A percentile compares a stretch with the other conserved stretches of the same genome.
Evolutionary conservation across 2,329 filamentous ascomycete genomes (phyloP).

Genomic region (Penicillium capsulatum): DNA sequence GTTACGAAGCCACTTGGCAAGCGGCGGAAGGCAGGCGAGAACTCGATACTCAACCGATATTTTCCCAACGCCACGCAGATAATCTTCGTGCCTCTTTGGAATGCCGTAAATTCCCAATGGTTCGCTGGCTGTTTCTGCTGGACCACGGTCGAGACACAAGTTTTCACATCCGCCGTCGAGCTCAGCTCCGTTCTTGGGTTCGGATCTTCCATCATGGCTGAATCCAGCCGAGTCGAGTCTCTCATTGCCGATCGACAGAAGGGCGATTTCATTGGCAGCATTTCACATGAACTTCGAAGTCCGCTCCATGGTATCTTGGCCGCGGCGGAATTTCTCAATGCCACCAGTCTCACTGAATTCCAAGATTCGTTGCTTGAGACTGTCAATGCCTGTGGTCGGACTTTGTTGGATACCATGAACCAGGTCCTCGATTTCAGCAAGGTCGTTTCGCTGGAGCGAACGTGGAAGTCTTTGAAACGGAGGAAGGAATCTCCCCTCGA

Average conservation of each 20-base stretch:
- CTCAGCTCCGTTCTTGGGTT: constrained; percentile 41
- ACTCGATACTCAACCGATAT: constrained; percentile 39
- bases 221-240: constrained; percentile 42
- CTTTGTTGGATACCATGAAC: constrained; percentile 43
- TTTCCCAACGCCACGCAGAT: constrained; percentile 49
- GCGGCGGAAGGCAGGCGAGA: constrained; percentile 35
- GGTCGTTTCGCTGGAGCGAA: constrained; percentile 42
- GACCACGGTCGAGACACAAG: constrained; percentile 36
- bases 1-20: constrained; percentile 21
- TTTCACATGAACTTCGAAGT: constrained; percentile 43
- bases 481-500: constrained; percentile 26
- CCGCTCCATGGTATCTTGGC: constrained; percentile 44
- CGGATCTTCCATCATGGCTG: constrained; percentile 42
- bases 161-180: constrained; percentile 37
- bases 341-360: constrained; percentile 38
- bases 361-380: constrained; percentile 40
- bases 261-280: constrained; percentile 43
- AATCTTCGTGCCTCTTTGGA: constrained; percentile 51
- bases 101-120: constrained; percentile 47
- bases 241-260: constrained; percentile 43
- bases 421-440: constrained; percentile 51
- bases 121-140: constrained; percentile 46
- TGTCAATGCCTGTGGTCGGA: constrained; percentile 41
- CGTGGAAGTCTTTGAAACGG: constrained; percentile 33
- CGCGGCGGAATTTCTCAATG: constrained; percentile 40